Evolutionary conservation across 1,284 basidiomycete genomes (phyloP).

Genomic region (Tilletia indica): DNA sequence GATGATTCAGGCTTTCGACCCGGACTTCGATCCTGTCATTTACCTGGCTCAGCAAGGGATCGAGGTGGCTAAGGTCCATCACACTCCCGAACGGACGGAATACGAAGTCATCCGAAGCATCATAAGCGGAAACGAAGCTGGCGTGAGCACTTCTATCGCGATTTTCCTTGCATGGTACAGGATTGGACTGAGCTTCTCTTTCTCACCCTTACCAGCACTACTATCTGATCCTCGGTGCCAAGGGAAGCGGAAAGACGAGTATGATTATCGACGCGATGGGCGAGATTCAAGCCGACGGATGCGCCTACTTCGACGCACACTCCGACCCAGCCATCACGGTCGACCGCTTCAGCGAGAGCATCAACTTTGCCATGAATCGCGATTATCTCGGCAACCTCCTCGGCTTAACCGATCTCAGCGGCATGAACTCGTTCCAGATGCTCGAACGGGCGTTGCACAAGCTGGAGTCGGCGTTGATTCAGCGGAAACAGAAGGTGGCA

Average conservation of each 20-base stretch:
- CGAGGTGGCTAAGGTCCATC: slow-evolving; percentile 39
- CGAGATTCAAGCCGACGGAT: slow-evolving; percentile 42
- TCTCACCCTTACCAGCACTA: not conserved
- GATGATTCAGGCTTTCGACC: slow-evolving; percentile 49
- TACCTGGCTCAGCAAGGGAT: slow-evolving; percentile 39
- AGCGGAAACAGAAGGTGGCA: slow-evolving; percentile 34
- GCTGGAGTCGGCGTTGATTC: slow-evolving; percentile 46
- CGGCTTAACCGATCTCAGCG: slow-evolving; percentile 44
- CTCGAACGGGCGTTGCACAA: slow-evolving; percentile 49
- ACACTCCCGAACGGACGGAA: slow-evolving; percentile 38
- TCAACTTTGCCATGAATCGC: slow-evolving; percentile 49
- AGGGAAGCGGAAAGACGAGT: slow-evolving; percentile 44
- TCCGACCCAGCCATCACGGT: slow-evolving; percentile 42
- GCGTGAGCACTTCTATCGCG: slow-evolving; percentile 16
- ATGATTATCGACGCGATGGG: slow-evolving; percentile 50
- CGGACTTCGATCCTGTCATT: slow-evolving; percentile 49
- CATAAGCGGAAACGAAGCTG: slow-evolving; percentile 43
- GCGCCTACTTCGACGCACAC: slow-evolving; percentile 51
- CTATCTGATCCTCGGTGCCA: not conserved
- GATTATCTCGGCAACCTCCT: slow-evolving; percentile 51
- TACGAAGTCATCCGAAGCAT: slow-evolving; percentile 46
- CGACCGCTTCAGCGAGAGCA: slow-evolving; percentile 46
- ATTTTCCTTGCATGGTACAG: not conserved
- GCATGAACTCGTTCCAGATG: slow-evolving; percentile 45
- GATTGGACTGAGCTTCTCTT: not conserved